Conservation (phyloP, 345 rosid genomes). For the Rhizophora apiculata region DNA sequence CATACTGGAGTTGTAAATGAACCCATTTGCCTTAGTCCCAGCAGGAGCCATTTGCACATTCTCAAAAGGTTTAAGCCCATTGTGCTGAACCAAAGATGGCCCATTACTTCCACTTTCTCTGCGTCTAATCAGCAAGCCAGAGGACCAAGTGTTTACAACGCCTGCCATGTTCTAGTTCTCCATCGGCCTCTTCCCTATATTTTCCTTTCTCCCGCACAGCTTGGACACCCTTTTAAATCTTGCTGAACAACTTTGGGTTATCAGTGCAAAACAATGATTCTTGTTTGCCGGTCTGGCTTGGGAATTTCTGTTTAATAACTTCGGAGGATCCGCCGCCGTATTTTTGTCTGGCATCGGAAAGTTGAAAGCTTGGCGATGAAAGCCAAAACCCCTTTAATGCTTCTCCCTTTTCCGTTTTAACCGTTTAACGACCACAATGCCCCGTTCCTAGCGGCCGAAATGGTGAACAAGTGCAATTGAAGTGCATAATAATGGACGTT, state of each 20-base stretch:
- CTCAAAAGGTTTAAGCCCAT: conserved; percentile 40
- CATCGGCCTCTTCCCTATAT: not conserved
- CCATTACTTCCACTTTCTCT: conserved; percentile 29
- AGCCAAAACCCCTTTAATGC: conserved; percentile 5
- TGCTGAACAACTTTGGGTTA: conserved; percentile 22
- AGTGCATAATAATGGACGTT: too few species aligned
- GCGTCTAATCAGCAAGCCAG: conserved; percentile 26
- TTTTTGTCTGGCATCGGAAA: conserved; percentile 1
- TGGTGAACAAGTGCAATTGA: too few species aligned
- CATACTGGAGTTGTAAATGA: conserved; percentile 33
- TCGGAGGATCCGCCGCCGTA: conserved; percentile 32
- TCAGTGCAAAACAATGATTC: conserved; percentile 19
- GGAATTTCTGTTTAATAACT: not conserved
- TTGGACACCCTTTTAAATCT: not conserved
- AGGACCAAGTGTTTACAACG: conserved; percentile 34
- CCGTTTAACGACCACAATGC: conserved; percentile 32
- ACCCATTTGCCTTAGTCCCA: conserved; percentile 16
- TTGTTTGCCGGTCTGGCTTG: conserved; percentile 9
- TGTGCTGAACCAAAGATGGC: conserved; percentile 32
- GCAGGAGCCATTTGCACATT: conserved; percentile 25
- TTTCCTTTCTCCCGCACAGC: not conserved
- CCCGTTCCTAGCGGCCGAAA: too few species aligned
- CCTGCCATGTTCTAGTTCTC: conserved; percentile 35
- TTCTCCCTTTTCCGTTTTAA: conserved; percentile 16
- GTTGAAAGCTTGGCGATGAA: conserved; percentile 20